Evolutionary conservation across 108 stramenopile species (phyloP).

Genomic region (Skeletonema potamos): DNA sequence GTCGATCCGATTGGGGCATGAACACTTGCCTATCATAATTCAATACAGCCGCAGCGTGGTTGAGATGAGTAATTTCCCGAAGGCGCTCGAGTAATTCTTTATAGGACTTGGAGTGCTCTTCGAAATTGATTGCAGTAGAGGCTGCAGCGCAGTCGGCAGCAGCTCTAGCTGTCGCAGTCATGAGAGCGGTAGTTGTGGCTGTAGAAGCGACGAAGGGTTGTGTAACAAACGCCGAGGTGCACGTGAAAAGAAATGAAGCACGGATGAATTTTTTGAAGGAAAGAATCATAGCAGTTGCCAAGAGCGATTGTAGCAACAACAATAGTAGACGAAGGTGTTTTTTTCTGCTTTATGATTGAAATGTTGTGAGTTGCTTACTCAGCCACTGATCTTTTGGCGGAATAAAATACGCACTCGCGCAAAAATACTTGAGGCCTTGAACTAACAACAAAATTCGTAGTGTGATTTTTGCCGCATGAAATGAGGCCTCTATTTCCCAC

Average conservation of each 20-base stretch:
- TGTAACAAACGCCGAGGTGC: neutral
- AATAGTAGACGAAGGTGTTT: too few species aligned
- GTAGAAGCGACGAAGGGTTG: neutral
- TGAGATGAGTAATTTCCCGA: conserved; percentile 31
- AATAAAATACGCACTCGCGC: too few species aligned
- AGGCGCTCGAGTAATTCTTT: conserved; percentile 27
- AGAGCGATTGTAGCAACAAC: neutral
- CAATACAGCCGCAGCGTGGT: conserved; percentile 29
- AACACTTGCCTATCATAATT: conserved; percentile 58
- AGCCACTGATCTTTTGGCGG: too few species aligned
- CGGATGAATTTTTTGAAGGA: neutral
- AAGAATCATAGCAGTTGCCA: neutral
- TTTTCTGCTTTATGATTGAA: too few species aligned
- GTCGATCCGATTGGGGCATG: conserved; percentile 58
- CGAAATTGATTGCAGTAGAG: conserved; percentile 10
- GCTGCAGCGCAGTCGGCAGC: conserved; percentile 4
- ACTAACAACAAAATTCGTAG: too few species aligned
- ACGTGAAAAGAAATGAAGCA: neutral
- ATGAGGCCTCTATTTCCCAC: too few species aligned
- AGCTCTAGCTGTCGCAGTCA: neutral
- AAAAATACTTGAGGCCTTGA: too few species aligned
- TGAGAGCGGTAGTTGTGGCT: neutral
- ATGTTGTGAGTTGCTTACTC: too few species aligned
- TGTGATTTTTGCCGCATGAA: too few species aligned
- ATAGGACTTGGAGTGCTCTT: conserved; percentile 39